A percentile compares a stretch with the other conserved stretches of the same genome.
phyloP scores from a whole-genome alignment of 2,329 filamentous ascomycete genomes.

The Penicillium vulpinum region DNA sequence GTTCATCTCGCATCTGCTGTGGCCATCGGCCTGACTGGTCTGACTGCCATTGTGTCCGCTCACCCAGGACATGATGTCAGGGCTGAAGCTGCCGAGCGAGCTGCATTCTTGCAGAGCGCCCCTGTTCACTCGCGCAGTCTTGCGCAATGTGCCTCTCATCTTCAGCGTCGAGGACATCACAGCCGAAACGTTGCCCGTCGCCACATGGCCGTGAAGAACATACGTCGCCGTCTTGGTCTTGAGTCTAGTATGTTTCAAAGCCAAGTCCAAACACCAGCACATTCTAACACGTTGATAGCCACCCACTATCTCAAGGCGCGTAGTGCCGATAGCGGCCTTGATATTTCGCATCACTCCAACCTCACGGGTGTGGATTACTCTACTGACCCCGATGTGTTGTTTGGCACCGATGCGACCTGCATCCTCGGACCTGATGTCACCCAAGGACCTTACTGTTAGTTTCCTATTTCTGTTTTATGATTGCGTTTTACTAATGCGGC shows the following conservation, averaged over 20 bases:
- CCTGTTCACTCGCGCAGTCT: slow-evolving; percentile 46
- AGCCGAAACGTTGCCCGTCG: slow-evolving; percentile 50
- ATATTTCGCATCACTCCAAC: slow-evolving; percentile 43
- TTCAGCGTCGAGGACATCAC: slow-evolving; percentile 51
- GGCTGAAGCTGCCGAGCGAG: slow-evolving; percentile 53
- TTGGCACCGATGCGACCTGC: slow-evolving; percentile 43
- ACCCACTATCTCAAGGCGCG: slow-evolving; percentile 33
- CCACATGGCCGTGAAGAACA: slow-evolving; percentile 41
- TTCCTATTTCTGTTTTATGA: not conserved
- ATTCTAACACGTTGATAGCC: slow-evolving; percentile 7
- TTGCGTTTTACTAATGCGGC: not conserved
- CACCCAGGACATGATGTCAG: slow-evolving; percentile 54
- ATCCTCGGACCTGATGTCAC: slow-evolving; percentile 56
- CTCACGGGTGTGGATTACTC: slow-evolving; percentile 22
- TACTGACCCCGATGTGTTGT: slow-evolving; percentile 29
- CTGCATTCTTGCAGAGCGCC: slow-evolving; percentile 45
- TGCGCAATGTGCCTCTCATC: slow-evolving; percentile 49
- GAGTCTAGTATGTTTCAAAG: slow-evolving; percentile 21
- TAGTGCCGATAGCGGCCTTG: slow-evolving; percentile 37
- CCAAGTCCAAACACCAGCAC: not conserved
- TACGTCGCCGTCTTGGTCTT: slow-evolving; percentile 45
- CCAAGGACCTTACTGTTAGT: slow-evolving; percentile 54
- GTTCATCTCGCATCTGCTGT: slow-evolving; percentile 24
- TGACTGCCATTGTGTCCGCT: slow-evolving; percentile 34
- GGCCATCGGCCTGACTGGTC: slow-evolving; percentile 24